Base-by-base conservation (phyloP, 2,329 filamentous ascomycete genomes). In the Dactylellina sp. region DNA sequence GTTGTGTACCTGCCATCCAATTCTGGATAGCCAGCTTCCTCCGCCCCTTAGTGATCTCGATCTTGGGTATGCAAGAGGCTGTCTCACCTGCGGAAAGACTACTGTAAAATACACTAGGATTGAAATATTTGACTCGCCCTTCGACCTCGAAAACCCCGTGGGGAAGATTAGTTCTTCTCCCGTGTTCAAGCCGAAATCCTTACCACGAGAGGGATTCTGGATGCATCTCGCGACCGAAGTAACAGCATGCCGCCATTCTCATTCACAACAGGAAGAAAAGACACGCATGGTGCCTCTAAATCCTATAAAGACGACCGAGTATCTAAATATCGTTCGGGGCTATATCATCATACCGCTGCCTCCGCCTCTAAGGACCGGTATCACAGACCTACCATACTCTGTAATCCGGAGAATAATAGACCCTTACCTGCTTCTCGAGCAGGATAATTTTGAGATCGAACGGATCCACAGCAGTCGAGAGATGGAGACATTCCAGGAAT, bases 191-290 rank as follows among this genome's bases (percentile, higher is more conserved):
- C 4, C 28, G 9, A 32, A 7, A 24, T 24, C 6, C 6, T 14
- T 64, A 18, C 60, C 60, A 14, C 49, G 20, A 7, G 60, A 64
- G 12, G 60, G 60, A 7, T 64, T 55, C 14, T 64, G 60, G 60
- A 7, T 56, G n/a, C 42, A 24, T 5, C 2, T 64, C 3, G 60
- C 60, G 3, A 49, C 40, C 7, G 60, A 55, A 1, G 32, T 55
- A 16, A 32, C 5, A 24, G 37, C 12, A 22, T 6, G 2, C 28
- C 5, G 20, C 11, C n/a, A 25, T 20, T 12, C 56, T 25, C 1
- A n/a, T n/a, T 18, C 6, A 16, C 18, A 4, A 14, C 12, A 22
- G 53, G 24, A 24, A 32, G 6, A 22, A 40, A 55, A 64, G 49
- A 40, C 28, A 5, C 28, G 28, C 28, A 20, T 64, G 20, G 42